Evolutionary conservation across 495 filamentous ascomycete species (phyloP), one percentile per base, ranked within the genome.

Genomic region (Aspergillus biplanus): DNA sequence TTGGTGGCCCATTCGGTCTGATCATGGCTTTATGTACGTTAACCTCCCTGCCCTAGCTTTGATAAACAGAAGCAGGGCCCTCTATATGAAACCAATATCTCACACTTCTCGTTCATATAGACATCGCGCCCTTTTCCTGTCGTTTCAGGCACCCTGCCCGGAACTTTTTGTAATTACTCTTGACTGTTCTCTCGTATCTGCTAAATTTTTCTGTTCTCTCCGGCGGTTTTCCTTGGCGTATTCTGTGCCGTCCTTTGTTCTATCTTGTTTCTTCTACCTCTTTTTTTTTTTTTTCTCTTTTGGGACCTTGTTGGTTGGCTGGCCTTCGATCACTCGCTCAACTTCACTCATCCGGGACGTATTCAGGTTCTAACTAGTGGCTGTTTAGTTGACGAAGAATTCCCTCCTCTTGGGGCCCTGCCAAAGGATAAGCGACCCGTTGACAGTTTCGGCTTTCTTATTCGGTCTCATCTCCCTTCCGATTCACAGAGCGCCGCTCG

Each of bases 11-110:
- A 62, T 83, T 86, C 85, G 84, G 85, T 84, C 85, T 87, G 80
- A 78, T 82, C 83, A 76, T 80, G 83, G 80, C 81, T 79, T 84
- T 81, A 88, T 93, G 90, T 93, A 93, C 87, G 89, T 92, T 92
- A 92, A 80, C 75, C 77, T 82, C 79, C 81, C 80, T 83, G 75
- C 73, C 80, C 81, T 81, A 75, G 70, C 75, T 76, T 79, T 74
- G 69, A 70, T 71, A 71, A 72, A 70, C 61, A 69, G 69, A 72
- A 80, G 75, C 77, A 77, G 79, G 79, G 74, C 71, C 70, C 74
- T 65, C 64, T 81, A 82, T 76, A 71, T 76, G 79, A 83, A 81
- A 80, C 66, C 72, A 81, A 78, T 75, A 78, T 83, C 82, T 83
- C 76, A 84, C 82, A 73, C 71, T 63, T 71, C 73, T 69, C 75